Evolutionary conservation across 805 yeast genomes (phyloP).

Genomic region (Candida endomychidarum): DNA sequence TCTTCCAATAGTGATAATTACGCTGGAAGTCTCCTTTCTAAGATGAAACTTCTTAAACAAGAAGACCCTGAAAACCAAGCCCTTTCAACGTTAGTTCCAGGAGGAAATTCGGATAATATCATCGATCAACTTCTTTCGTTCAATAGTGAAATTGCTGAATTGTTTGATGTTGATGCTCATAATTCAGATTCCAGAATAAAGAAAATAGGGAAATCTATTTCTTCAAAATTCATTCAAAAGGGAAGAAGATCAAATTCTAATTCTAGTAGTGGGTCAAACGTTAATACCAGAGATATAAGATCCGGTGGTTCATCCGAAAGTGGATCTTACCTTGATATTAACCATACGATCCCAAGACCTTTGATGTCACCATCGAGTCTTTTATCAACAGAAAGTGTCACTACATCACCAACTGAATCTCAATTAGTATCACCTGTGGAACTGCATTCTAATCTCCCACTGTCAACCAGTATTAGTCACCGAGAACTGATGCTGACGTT

Average conservation of each 20-base stretch:
- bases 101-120: slow-evolving; percentile 13
- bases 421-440: slow-evolving; percentile 8
- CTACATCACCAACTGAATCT: slow-evolving; percentile 5
- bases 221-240: slow-evolving; percentile 8
- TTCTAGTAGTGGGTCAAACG: neutral
- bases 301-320: neutral
- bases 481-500: too few species aligned
- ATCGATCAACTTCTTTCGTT: slow-evolving; percentile 12
- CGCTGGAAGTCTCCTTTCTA: neutral
- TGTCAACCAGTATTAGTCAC: too few species aligned
- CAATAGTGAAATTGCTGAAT: slow-evolving; percentile 9
- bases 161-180: neutral
- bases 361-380: neutral
- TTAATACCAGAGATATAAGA: neutral
- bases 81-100: slow-evolving; percentile 13
- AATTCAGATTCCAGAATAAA: slow-evolving; percentile 12
- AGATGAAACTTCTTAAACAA: slow-evolving; percentile 1
- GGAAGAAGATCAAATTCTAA: slow-evolving; percentile 1
- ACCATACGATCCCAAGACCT: slow-evolving; percentile 1
- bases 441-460: too few species aligned
- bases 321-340: neutral
- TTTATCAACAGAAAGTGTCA: neutral
- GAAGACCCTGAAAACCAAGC: neutral
- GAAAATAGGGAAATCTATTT: slow-evolving; percentile 12
- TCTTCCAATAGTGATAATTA: neutral